Evolutionary conservation across 2,329 filamentous ascomycete species (phyloP).

Genomic region (Colletotrichum viniferum): DNA sequence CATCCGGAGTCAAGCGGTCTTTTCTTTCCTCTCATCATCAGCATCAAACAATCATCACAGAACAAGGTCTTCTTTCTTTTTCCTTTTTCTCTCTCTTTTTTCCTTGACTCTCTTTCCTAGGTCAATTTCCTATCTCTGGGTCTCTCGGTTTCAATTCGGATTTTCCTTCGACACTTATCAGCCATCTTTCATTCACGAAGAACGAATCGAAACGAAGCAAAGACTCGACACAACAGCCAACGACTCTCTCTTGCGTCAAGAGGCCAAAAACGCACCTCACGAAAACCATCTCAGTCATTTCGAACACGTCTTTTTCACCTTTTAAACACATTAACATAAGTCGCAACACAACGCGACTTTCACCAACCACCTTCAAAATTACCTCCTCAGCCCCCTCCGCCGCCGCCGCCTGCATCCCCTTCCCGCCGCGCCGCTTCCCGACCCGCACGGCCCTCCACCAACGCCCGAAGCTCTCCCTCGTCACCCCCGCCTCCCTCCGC

Average conservation of each 20-base stretch:
- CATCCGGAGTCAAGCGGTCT: background rate
- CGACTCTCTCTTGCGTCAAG: background rate
- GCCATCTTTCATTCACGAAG: background rate
- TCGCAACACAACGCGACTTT: conserved; percentile 1
- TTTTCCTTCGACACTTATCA: background rate
- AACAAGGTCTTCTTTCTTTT: conserved; percentile 25
- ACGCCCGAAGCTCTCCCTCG: conserved; percentile 47
- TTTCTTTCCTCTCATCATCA: background rate
- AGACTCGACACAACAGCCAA: background rate
- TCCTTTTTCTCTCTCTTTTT: conserved; percentile 25
- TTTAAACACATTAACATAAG: background rate
- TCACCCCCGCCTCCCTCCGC: conserved; percentile 34
- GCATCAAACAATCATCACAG: conserved; percentile 12
- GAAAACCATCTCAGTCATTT: background rate
- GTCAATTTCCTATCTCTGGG: conserved; percentile 23
- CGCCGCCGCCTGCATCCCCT: conserved; percentile 34
- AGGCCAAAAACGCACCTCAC: background rate
- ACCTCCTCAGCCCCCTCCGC: conserved; percentile 25
- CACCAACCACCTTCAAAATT: conserved; percentile 13
- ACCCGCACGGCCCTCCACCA: conserved; percentile 39
- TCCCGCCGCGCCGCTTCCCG: conserved; percentile 45
- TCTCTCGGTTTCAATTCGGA: conserved; percentile 22
- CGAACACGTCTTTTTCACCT: background rate
- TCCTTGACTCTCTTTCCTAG: conserved; percentile 28
- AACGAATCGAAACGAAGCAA: background rate